A percentile compares a stretch with the other conserved stretches of the same genome.
phyloP scores from a whole-genome alignment of 257 asterid genomes.

The Sherardia arvensis region DNA sequence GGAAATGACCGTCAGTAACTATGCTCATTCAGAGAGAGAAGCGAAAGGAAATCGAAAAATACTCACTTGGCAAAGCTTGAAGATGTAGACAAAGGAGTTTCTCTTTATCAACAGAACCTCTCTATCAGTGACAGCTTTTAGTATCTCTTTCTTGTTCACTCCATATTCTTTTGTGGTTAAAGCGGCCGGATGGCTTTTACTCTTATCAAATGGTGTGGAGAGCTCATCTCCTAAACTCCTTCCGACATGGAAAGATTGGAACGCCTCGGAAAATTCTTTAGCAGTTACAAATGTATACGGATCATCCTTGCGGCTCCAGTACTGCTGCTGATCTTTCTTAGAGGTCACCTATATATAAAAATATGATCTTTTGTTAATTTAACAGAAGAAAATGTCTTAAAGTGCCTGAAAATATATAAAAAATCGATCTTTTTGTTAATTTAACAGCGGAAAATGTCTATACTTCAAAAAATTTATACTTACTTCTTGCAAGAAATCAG shows the following conservation, averaged over 20 bases:
- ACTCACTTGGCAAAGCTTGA: conserved; percentile 44
- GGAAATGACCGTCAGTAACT: conserved; percentile 4
- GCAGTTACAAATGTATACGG: conserved; percentile 19
- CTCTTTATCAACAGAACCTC: conserved; percentile 49
- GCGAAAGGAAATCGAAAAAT: neutral
- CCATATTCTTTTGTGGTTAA: conserved; percentile 47
- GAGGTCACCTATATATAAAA: conserved; percentile 25
- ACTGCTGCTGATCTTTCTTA: conserved; percentile 29
- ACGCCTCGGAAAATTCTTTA: conserved; percentile 24
- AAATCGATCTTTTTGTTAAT: neutral
- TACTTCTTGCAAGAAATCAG: conserved; percentile 42
- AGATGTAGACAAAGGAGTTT: conserved; percentile 46
- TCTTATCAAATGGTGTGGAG: conserved; percentile 48
- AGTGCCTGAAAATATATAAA: neutral
- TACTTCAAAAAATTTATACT: neutral
- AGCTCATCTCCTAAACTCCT: conserved; percentile 36
- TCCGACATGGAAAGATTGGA: conserved; percentile 29
- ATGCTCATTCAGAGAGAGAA: neutral
- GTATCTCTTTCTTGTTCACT: conserved; percentile 38
- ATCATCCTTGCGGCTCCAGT: conserved; percentile 24
- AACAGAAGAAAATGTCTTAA: neutral
- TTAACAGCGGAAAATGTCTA: neutral
- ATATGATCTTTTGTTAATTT: neutral
- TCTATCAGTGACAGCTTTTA: conserved; percentile 51
- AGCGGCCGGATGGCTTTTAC: conserved; percentile 69